Evolutionary conservation across 495 filamentous ascomycete species (phyloP), one percentile per base, ranked within the genome.

Genomic region (Penicillium silybi): DNA sequence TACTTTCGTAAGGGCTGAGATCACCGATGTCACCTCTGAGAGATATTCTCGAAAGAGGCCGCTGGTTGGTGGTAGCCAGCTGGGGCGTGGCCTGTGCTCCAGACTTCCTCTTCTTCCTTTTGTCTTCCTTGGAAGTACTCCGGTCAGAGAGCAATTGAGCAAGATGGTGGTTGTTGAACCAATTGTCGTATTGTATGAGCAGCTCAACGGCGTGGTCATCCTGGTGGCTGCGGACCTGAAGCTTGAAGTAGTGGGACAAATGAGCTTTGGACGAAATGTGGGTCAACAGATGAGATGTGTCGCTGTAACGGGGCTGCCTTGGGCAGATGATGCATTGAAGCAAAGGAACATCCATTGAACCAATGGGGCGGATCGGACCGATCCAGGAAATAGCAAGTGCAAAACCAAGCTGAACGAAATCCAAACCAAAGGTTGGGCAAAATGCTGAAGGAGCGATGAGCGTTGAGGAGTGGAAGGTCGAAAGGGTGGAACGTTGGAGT

Each of bases 231-330:
- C 76, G 78, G 46, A 96, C 77, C 53, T 85, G 77, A 32, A 88
- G 70, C 55, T 87, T 88, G 76, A 87, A 88, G 43, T 85, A 79
- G 55, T 86, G 75, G 15, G 87, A 80, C 10, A 96, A 70, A 64
- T 97, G 91, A 29, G 83, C 84, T 61, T 96, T 96, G 44, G 90
- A 95, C 20, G 83, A 78, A 16, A 95, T 78, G 59, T 97, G 91
- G 27, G 91, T 97, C 50, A 97, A 77, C 20, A 96, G 75, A 60
- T 96, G 91, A 15, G 90, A 95, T 27, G 89, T 69, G 63, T 97
- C 91, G 45, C 90, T 93, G 69, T 95, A 97, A 35, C 63, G 72
- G 10, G 89, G 87, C 47, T 78, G 80, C 56, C 86, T 87, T 6
- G 85, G 83, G 66, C 91, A 96, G 57, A 92, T 82, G 50, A 73